phyloP scores from a whole-genome alignment of 2,329 filamentous ascomycete genomes.

The Sarocladium oryzae region DNA sequence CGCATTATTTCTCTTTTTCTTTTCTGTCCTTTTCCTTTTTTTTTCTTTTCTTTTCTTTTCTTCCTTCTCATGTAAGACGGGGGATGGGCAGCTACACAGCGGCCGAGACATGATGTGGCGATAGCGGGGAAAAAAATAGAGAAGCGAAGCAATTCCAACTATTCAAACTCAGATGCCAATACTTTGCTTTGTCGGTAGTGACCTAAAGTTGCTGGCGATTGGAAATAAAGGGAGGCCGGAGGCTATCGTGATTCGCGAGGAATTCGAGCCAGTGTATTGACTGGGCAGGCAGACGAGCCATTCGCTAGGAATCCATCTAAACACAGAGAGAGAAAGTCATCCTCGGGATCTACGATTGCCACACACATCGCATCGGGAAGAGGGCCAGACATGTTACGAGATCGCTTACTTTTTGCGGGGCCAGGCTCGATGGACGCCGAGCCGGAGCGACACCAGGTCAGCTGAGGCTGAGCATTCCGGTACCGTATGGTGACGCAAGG shows the following conservation, averaged over 20 bases:
- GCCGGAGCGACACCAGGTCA: neutral
- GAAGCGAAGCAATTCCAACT: conserved; percentile 10
- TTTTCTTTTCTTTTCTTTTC: no score
- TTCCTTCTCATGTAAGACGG: conserved; percentile 5
- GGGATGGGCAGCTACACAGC: conserved; percentile 6
- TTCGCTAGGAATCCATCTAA: neutral
- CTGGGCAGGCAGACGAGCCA: neutral
- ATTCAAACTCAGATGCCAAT: conserved; percentile 5
- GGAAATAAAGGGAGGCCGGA: neutral
- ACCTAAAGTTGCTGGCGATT: neutral
- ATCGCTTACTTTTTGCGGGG: neutral
- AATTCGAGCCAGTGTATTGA: no score
- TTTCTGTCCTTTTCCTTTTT: no score
- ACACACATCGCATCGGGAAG: no score
- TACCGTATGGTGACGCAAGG: neutral
- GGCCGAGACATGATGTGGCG: conserved; percentile 1
- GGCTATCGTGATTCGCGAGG: neutral
- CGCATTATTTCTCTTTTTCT: no score
- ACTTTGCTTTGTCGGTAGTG: neutral
- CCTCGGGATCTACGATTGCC: neutral
- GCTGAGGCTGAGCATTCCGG: neutral
- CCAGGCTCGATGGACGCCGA: neutral
- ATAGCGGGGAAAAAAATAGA: conserved; percentile 6
- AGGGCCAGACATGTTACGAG: conserved; percentile 1
- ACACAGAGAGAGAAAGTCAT: neutral